Evolutionary conservation across 176 grass and related monocot genomes (phyloP).

Genomic region (Cymbopogon citratus): DNA sequence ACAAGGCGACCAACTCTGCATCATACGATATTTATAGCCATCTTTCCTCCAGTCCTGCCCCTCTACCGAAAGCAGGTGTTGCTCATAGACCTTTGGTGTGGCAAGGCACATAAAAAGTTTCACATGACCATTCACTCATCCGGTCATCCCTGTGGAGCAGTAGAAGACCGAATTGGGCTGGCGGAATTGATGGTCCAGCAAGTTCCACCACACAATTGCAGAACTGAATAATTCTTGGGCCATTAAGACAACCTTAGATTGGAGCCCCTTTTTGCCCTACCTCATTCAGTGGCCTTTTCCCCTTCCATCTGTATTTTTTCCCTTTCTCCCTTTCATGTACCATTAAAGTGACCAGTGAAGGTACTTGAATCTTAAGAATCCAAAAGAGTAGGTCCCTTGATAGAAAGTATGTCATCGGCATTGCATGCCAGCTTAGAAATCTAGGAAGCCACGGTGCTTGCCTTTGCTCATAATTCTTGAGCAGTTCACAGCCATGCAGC

Average conservation of each 20-base stretch:
- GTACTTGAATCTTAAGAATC: constrained; percentile 60
- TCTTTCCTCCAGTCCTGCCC: constrained; percentile 3
- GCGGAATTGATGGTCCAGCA: constrained; percentile 84
- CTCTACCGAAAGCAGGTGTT: constrained; percentile 21
- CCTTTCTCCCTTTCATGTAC: constrained; percentile 35
- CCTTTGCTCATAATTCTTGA: constrained; percentile 49
- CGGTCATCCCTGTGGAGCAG: constrained; percentile 44
- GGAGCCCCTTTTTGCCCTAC: constrained; percentile 45
- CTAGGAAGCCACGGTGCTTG: constrained; percentile 55
- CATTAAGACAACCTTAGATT: constrained; percentile 58
- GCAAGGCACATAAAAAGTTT: constrained; percentile 13
- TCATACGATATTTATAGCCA: constrained; percentile 44
- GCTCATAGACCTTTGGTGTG: constrained; percentile 9
- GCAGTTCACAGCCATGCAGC: constrained; percentile 26
- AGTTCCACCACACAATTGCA: constrained; percentile 68
- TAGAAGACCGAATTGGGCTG: constrained; percentile 71
- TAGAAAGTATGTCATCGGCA: constrained; percentile 51
- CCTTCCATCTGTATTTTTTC: constrained; percentile 24
- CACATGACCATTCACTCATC: constrained; percentile 58
- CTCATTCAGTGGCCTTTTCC: constrained; percentile 38
- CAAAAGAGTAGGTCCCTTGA: constrained; percentile 42
- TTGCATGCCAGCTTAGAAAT: constrained; percentile 62
- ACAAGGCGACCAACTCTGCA: background rate
- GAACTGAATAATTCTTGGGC: constrained; percentile 74
- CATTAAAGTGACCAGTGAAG: constrained; percentile 40